Evolutionary conservation across 176 grass and related monocot genomes (phyloP).

Genomic region (Musa schizocarpa): DNA sequence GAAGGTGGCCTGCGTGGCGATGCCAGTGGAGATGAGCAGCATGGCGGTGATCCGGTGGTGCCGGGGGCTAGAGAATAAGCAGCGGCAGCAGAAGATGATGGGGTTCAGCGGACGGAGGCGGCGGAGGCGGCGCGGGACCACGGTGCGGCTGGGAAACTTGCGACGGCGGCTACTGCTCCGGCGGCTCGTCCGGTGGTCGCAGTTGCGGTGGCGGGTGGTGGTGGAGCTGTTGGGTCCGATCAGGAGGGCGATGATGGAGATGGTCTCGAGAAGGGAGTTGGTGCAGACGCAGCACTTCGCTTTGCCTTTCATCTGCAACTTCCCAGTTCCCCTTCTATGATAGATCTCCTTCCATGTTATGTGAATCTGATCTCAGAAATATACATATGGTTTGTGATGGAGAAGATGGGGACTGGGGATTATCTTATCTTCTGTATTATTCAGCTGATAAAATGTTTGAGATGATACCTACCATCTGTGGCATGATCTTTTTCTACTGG

Average conservation of each 20-base stretch:
- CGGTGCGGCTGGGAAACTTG: conserved; percentile 2
- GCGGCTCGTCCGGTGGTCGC: not conserved
- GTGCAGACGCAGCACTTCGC: not conserved
- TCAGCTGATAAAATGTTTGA: too few species aligned
- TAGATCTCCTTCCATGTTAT: not conserved
- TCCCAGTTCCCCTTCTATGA: conserved; percentile 2
- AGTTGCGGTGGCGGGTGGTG: conserved; percentile 13
- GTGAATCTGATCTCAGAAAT: not conserved
- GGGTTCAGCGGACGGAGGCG: not conserved
- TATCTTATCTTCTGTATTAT: too few species aligned
- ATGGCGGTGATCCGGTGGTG: not conserved
- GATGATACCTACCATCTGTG: too few species aligned
- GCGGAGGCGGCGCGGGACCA: not conserved
- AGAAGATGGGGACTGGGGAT: too few species aligned
- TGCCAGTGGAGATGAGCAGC: not conserved
- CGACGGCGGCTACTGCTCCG: not conserved
- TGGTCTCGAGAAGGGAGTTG: not conserved
- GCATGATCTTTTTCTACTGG: too few species aligned
- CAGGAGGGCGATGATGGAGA: conserved; percentile 8
- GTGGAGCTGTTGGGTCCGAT: not conserved
- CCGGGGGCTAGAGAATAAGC: not conserved
- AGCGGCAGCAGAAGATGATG: not conserved
- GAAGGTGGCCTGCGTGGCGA: not conserved
- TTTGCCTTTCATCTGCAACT: conserved; percentile 12
- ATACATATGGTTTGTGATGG: too few species aligned